These are phyloP conservation scores for Pseudisothecium myosuroides DNA, from an alignment of 225 moss, liverwort and hornwort species.

Conservation along the genomic window DNA sequence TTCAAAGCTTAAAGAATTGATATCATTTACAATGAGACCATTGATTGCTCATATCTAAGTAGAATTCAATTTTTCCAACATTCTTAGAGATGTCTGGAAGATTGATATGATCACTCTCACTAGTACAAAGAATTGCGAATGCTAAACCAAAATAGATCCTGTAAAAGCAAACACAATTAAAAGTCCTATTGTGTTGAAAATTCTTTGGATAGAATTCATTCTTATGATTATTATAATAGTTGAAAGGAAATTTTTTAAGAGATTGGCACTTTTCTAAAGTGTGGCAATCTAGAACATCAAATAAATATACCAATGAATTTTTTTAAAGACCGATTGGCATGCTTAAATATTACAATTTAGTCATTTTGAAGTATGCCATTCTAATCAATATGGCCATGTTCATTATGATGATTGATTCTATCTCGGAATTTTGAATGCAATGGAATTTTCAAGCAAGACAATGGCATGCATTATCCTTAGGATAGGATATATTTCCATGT, in stretches of 20 bases:
- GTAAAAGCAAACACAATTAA: fast-evolving
- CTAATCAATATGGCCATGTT: neutral
- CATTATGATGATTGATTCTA: neutral
- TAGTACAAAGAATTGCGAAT: neutral
- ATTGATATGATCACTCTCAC: neutral
- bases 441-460: neutral
- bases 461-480: neutral
- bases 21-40: neutral
- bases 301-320: too few relatives aligned
- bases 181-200: fast-evolving
- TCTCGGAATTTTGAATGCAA: neutral
- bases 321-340: neutral
- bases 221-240: neutral
- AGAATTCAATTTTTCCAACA: neutral
- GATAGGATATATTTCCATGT: neutral
- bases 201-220: neutral
- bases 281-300: neutral
- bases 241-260: neutral
- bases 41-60: neutral
- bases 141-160: neutral
- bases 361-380: neutral
- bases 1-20: neutral
- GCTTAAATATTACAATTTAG: neutral
- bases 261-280: neutral
- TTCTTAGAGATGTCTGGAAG: neutral